These are phyloP conservation scores for Aspergillus tanneri DNA, from an alignment of 2,329 filamentous ascomycete genomes.

Conservation along the genomic window DNA sequence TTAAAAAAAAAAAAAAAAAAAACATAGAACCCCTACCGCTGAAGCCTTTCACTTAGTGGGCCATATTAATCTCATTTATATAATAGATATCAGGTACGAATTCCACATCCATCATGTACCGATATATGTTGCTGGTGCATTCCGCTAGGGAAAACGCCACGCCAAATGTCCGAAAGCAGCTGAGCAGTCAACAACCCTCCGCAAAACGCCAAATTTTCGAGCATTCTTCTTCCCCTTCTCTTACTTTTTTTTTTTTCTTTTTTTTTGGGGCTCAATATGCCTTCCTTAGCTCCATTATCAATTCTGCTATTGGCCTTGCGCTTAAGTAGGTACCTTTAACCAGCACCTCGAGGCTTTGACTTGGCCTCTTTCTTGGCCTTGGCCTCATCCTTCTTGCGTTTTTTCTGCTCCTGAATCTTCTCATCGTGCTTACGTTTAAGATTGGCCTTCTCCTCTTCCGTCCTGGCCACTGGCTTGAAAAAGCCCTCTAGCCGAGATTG, in stretches of 20 bases:
- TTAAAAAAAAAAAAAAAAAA: too few species aligned
- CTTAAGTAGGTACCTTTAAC: conserved; percentile 2
- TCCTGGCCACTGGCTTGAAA: conserved; percentile 90
- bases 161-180: too few species aligned
- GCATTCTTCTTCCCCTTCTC: not conserved
- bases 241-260: not conserved
- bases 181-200: not conserved
- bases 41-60: too few species aligned
- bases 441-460: conserved; percentile 76
- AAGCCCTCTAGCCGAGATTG: conserved; percentile 92
- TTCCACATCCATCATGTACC: too few species aligned
- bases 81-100: too few species aligned
- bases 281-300: not conserved
- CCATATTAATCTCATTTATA: too few species aligned
- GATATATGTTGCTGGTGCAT: too few species aligned
- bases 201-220: not conserved
- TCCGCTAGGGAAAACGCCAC: too few species aligned
- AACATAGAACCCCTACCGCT: too few species aligned
- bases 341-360: conserved; percentile 72
- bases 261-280: not conserved
- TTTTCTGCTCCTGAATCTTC: conserved; percentile 88
- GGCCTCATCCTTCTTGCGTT: conserved; percentile 89
- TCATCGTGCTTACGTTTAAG: conserved; percentile 93
- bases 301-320: not conserved
- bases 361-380: conserved; percentile 94